Conservation (phyloP, 2,329 filamentous ascomycete genomes). For the Leptographium procerum region DNA sequence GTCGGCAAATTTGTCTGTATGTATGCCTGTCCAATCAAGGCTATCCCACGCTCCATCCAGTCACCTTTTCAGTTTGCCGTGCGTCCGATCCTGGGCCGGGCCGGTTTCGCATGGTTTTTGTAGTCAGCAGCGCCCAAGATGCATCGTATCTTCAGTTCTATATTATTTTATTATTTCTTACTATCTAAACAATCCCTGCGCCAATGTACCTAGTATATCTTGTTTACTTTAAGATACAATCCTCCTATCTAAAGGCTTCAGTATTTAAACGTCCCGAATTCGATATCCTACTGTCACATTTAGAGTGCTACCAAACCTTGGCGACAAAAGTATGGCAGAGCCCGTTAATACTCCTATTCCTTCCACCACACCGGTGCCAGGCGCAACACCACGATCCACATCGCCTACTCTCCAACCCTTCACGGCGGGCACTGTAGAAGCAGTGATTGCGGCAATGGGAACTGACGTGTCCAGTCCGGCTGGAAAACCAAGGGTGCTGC, state of each 20-base stretch:
- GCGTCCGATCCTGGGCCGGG: background rate
- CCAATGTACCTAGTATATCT: no score
- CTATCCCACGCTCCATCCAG: background rate
- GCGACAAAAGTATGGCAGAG: slow-evolving; percentile 16
- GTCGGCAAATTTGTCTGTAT: background rate
- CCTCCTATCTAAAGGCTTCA: no score
- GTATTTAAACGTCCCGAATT: no score
- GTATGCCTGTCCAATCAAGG: background rate
- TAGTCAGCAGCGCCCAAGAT: background rate
- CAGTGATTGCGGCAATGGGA: background rate
- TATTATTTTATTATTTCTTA: no score
- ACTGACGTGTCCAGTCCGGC: background rate
- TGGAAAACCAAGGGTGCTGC: slow-evolving; percentile 41
- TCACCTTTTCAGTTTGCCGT: background rate
- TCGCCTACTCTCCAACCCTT: slow-evolving; percentile 12
- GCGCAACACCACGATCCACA: slow-evolving; percentile 17
- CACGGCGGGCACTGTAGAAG: background rate
- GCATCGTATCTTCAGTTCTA: background rate
- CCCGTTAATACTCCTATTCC: slow-evolving; percentile 19
- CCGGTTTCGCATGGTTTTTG: background rate
- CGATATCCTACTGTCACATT: background rate
- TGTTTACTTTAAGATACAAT: no score
- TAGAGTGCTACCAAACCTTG: background rate
- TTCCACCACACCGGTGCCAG: slow-evolving; percentile 16
- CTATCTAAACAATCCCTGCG: no score